Percentiles rank a stretch among this genome's conserved stretches.
These are phyloP conservation scores for Lecanoromycetidae sp. DNA, from an alignment of 2,329 filamentous ascomycete genomes.

Conservation along the genomic window DNA sequence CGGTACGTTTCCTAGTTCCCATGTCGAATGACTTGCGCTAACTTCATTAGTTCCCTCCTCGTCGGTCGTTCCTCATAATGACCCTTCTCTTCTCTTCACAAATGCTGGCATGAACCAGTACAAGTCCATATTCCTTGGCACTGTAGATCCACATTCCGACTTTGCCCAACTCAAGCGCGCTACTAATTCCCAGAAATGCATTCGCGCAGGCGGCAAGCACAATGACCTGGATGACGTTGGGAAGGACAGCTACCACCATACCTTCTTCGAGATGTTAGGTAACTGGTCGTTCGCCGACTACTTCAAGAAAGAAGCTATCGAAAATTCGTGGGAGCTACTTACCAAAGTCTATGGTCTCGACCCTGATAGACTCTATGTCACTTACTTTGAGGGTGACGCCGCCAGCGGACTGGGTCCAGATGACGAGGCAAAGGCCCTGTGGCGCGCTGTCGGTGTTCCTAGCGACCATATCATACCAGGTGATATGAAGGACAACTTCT, in stretches of 20 bases:
- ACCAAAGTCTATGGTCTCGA: slow-evolving; percentile 84
- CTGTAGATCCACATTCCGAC: slow-evolving; percentile 76
- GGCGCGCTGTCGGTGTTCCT: slow-evolving; percentile 72
- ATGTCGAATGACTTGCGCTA: slow-evolving; percentile 17
- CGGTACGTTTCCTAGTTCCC: slow-evolving; percentile 43
- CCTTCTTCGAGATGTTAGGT: slow-evolving; percentile 98
- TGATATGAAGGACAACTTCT: slow-evolving; percentile 99
- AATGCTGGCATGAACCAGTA: slow-evolving; percentile 99
- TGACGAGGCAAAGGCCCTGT: slow-evolving; percentile 77
- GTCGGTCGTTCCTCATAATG: slow-evolving; percentile 91
- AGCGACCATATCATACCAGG: slow-evolving; percentile 90
- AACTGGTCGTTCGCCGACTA: slow-evolving; percentile 99
- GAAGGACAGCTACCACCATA: slow-evolving; percentile 98
- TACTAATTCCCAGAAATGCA: slow-evolving; percentile 89
- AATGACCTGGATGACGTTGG: slow-evolving; percentile 98
- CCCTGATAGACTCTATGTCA: slow-evolving; percentile 76
- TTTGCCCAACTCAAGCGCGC: slow-evolving; percentile 84
- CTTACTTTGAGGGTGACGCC: slow-evolving; percentile 85
- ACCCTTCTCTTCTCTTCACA: slow-evolving; percentile 93
- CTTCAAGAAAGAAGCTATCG: slow-evolving; percentile 91
- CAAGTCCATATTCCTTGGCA: slow-evolving; percentile 95
- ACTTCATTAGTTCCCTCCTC: slow-evolving; percentile 70
- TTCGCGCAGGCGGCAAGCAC: slow-evolving; percentile 93
- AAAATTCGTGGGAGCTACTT: slow-evolving; percentile 86
- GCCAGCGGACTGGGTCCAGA: slow-evolving; percentile 73